phyloP scores from a whole-genome alignment of 2,329 filamentous ascomycete species.

The Aspergillus brunneoviolaceus region DNA sequence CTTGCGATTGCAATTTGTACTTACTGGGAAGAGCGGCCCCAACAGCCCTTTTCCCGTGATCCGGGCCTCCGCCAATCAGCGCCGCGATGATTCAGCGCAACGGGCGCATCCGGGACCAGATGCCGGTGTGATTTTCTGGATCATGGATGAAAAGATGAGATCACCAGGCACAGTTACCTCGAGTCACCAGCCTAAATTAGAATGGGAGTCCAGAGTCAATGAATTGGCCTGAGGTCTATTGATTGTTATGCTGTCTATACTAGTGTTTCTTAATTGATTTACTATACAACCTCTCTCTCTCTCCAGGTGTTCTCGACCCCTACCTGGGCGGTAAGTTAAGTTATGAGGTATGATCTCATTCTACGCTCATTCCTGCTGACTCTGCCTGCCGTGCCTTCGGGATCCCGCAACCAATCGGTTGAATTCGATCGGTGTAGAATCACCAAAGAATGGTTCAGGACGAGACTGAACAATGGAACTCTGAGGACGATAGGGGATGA shows the following conservation, averaged over 20 bases:
- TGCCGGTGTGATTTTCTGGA: slow-evolving; percentile 13
- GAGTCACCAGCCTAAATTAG: no score
- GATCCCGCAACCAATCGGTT: background rate
- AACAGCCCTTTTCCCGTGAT: slow-evolving; percentile 34
- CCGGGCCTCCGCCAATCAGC: slow-evolving; percentile 34
- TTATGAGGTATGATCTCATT: slow-evolving; percentile 8
- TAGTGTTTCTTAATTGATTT: background rate
- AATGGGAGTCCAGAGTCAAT: no score
- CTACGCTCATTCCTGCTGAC: slow-evolving; percentile 1
- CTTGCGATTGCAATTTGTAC: slow-evolving; percentile 37
- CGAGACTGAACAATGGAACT: background rate
- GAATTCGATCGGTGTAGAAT: background rate
- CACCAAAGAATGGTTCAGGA: background rate
- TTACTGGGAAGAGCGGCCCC: slow-evolving; percentile 21
- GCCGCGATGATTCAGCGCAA: slow-evolving; percentile 33
- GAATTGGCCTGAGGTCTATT: no score
- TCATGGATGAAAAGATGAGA: background rate
- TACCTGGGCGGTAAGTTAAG: background rate
- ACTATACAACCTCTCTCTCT: background rate
- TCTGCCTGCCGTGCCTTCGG: background rate
- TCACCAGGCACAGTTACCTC: background rate
- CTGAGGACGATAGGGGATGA: background rate
- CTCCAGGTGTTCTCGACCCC: background rate
- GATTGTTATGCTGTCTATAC: background rate
- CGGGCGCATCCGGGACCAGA: slow-evolving; percentile 37